Conservation (phyloP, 1,284 basidiomycete species). For the Erythrobasidium hasegawianum region DNA sequence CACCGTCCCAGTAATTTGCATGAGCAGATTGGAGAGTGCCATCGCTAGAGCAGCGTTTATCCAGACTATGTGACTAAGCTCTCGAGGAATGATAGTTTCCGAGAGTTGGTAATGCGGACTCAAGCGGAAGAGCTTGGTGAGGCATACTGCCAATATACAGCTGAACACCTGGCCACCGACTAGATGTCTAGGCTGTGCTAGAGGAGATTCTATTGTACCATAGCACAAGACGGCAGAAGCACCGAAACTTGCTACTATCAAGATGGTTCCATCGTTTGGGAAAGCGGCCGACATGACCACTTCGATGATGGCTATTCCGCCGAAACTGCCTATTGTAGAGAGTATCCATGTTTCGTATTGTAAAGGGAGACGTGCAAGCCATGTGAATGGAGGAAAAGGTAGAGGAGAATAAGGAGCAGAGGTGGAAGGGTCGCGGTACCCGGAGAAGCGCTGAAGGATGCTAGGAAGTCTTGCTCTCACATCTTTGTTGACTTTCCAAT, state of each 20-base stretch:
- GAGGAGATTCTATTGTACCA: constrained; percentile 59
- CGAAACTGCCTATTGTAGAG: constrained; percentile 55
- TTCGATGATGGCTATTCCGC: constrained; percentile 59
- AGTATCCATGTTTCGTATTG: constrained; percentile 33
- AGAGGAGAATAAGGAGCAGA: constrained; percentile 10
- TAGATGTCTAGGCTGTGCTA: constrained; percentile 61
- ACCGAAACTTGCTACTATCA: constrained; percentile 51
- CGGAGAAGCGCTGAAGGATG: constrained; percentile 18
- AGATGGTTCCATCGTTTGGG: constrained; percentile 56
- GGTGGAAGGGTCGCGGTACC: constrained; percentile 14
- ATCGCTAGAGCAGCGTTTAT: constrained; percentile 59
- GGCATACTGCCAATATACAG: constrained; percentile 56
- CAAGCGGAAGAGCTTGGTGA: constrained; percentile 59
- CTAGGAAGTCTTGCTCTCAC: constrained; percentile 9
- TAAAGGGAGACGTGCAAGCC: constrained; percentile 24
- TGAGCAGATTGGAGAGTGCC: constrained; percentile 55
- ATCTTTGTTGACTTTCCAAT: neutral
- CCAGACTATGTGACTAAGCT: constrained; percentile 53
- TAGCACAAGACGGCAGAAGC: constrained; percentile 62
- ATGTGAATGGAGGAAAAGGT: constrained; percentile 27
- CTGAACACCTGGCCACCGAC: constrained; percentile 60
- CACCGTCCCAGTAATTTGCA: constrained; percentile 59
- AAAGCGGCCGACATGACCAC: constrained; percentile 56
- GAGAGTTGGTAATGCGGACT: constrained; percentile 51
- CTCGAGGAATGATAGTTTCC: constrained; percentile 34